A percentile compares a stretch with the other conserved stretches of the same genome.
phyloP scores from a whole-genome alignment of 768 basidiomycete species.

The Cantharellus cinnabarinus region DNA sequence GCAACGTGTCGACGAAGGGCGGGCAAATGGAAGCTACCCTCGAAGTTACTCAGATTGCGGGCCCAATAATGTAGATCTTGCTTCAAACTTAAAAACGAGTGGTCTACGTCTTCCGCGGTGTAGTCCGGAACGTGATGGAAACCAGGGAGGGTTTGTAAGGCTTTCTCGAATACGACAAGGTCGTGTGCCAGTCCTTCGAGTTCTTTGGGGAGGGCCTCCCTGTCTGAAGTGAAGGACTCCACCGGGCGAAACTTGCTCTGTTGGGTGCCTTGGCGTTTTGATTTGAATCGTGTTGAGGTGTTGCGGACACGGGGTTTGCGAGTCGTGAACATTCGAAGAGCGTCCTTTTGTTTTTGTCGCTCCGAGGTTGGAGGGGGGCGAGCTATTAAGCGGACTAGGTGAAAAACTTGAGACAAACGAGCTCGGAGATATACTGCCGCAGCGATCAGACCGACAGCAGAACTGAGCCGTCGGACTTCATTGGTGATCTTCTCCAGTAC shows the following conservation, averaged over 20 bases:
- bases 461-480: conserved; percentile 54
- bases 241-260: not conserved
- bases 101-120: conserved; percentile 45
- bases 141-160: conserved; percentile 23
- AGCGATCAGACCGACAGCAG: conserved; percentile 56
- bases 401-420: conserved; percentile 46
- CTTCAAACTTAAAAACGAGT: conserved; percentile 45
- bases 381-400: conserved; percentile 54
- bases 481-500: conserved; percentile 63
- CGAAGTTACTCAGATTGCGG: not conserved
- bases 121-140: conserved; percentile 61
- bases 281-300: too few species aligned
- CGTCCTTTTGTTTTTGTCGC: not conserved
- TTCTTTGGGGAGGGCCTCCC: conserved; percentile 46
- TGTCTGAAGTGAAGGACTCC: conserved; percentile 21
- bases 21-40: conserved; percentile 31
- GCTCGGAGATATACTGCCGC: conserved; percentile 52
- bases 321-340: too few species aligned
- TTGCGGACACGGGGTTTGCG: too few species aligned
- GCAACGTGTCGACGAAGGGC: conserved; percentile 32
- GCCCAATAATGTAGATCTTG: conserved; percentile 9
- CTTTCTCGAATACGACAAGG: conserved; percentile 32
- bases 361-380: conserved; percentile 19
- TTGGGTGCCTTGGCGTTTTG: not conserved
- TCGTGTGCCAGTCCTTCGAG: conserved; percentile 41